These are phyloP conservation scores for Puya raimondii DNA, from an alignment of 176 grass and related monocot genomes.

Conservation along the genomic window DNA sequence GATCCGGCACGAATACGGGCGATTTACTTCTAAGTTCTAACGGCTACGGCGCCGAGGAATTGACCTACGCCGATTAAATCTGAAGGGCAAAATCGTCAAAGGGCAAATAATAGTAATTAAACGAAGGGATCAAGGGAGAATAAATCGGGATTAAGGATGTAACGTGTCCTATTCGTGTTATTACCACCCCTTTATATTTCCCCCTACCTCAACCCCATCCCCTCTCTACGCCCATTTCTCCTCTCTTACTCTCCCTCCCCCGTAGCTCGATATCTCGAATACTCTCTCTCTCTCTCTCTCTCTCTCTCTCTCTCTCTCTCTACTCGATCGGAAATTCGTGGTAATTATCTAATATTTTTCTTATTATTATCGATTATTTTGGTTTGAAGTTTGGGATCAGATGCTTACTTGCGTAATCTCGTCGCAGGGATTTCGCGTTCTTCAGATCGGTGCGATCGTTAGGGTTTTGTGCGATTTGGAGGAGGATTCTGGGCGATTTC, in stretches of 20 bases:
- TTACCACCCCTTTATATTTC: constrained; percentile 39
- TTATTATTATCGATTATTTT: too few species aligned
- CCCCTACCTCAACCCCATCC: constrained; percentile 13
- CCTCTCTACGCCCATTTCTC: constrained; percentile 5
- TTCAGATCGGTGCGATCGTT: too few species aligned
- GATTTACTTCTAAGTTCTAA: constrained; percentile 35
- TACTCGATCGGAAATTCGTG: not conserved
- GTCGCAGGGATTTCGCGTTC: too few species aligned
- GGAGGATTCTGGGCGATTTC: constrained; percentile 7
- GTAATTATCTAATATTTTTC: too few species aligned
- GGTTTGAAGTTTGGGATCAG: too few species aligned
- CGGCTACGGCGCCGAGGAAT: constrained; percentile 18
- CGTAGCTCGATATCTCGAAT: not conserved
- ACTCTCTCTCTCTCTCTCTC: not conserved
- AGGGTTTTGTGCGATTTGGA: too few species aligned
- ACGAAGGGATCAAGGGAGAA: not conserved
- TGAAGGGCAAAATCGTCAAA: constrained; percentile 13
- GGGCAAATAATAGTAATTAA: not conserved
- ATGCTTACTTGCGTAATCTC: too few species aligned
- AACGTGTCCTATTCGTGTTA: constrained; percentile 15
- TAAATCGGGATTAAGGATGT: constrained; percentile 22
- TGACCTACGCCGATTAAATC: constrained; percentile 37
- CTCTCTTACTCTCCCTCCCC: not conserved
- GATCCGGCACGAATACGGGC: constrained; percentile 30
- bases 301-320: too few species aligned